Evolutionary conservation across 2,329 filamentous ascomycete species (phyloP).

Genomic region (Cladobotryum mycophilum): DNA sequence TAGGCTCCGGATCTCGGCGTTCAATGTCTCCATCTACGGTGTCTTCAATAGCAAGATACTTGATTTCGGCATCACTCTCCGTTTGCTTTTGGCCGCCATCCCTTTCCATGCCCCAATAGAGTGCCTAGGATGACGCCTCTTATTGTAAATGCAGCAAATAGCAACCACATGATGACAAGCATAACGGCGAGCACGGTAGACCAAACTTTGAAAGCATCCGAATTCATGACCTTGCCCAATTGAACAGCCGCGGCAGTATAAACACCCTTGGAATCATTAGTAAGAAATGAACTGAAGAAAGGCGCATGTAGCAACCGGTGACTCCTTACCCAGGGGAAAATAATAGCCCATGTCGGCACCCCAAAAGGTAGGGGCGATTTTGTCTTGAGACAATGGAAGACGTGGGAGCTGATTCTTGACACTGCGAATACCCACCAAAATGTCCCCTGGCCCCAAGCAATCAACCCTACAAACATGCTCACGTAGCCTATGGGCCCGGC

Average conservation of each 20-base stretch:
- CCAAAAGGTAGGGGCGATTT: constrained; percentile 20
- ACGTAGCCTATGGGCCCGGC: constrained; percentile 24
- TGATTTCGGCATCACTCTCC: background rate
- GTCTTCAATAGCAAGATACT: constrained; percentile 6
- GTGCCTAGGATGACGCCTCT: background rate
- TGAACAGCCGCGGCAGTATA: constrained; percentile 33
- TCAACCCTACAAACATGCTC: constrained; percentile 31
- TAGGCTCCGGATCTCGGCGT: background rate
- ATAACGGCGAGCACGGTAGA: constrained; percentile 30
- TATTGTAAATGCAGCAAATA: background rate
- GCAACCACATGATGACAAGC: constrained; percentile 27
- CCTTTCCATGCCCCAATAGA: background rate
- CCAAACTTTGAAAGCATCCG: constrained; percentile 31
- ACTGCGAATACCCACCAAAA: constrained; percentile 38
- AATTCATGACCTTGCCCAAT: constrained; percentile 32
- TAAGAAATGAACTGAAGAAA: background rate
- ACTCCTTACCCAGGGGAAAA: constrained; percentile 33
- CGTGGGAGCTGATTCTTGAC: constrained; percentile 21
- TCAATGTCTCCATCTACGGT: background rate
- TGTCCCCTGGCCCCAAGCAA: constrained; percentile 33
- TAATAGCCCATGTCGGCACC: constrained; percentile 28
- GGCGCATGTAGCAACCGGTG: background rate
- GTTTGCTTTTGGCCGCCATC: background rate
- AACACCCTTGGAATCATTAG: constrained; percentile 24
- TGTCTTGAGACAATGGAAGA: constrained; percentile 16